Conservation (phyloP, 2,329 filamentous ascomycete species). For the Fusarium staphyleae region DNA sequence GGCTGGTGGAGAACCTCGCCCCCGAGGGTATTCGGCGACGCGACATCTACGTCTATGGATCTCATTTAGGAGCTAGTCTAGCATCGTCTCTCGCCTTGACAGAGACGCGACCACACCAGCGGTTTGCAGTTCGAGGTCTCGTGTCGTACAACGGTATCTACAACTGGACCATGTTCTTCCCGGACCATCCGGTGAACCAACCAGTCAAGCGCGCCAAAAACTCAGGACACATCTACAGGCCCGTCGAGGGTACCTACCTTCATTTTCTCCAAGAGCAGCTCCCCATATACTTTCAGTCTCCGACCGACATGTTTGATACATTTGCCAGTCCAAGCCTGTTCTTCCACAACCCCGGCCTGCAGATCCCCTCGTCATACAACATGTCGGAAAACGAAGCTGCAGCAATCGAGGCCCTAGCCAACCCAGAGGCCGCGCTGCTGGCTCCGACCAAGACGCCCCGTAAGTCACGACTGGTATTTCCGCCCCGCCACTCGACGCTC, state of each 20-base stretch:
- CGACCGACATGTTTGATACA: constrained; percentile 62
- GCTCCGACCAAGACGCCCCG: constrained; percentile 43
- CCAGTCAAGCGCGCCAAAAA: constrained; percentile 26
- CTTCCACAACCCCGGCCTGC: constrained; percentile 61
- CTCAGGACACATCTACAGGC: constrained; percentile 13
- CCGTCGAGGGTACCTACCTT: constrained; percentile 47
- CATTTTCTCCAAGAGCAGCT: constrained; percentile 48
- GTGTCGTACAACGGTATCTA: constrained; percentile 67
- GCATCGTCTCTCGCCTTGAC: constrained; percentile 65
- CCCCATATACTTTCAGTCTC: constrained; percentile 55
- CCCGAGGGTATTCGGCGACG: constrained; percentile 49
- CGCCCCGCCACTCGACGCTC: constrained; percentile 55
- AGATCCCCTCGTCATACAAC: constrained; percentile 55
- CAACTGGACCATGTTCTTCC: constrained; percentile 69
- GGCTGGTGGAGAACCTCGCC: constrained; percentile 56
- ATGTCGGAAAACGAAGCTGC: constrained; percentile 42
- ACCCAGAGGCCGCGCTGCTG: constrained; percentile 19
- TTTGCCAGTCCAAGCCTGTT: constrained; percentile 67
- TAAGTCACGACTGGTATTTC: constrained; percentile 56
- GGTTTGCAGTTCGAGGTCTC: constrained; percentile 60
- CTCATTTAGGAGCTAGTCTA: constrained; percentile 64
- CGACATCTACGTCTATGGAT: constrained; percentile 58
- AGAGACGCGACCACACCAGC: constrained; percentile 54
- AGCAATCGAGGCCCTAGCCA: constrained; percentile 37
- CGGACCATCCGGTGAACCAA: constrained; percentile 57